Evolutionary conservation across 2,329 filamentous ascomycete species (phyloP).

Genomic region (Pochonia chlamydosporia): DNA sequence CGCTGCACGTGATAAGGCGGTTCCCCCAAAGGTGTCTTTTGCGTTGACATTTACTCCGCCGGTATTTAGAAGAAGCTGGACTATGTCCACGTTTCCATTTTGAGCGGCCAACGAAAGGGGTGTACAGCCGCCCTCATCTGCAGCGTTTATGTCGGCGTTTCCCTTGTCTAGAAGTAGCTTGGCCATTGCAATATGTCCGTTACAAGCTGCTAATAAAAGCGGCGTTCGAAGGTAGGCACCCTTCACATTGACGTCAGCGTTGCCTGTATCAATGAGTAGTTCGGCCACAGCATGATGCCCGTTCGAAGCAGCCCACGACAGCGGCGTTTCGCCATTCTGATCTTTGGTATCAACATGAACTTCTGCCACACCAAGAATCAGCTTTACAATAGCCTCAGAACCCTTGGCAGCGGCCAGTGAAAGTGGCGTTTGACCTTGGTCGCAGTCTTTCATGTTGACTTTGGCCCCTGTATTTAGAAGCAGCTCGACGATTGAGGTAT

Average conservation of each 20-base stretch:
- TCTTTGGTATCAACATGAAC: too few relatives aligned
- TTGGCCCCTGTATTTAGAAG: background rate
- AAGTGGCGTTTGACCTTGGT: too few relatives aligned
- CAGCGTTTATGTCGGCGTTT: background rate
- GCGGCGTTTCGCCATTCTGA: conserved; percentile 3
- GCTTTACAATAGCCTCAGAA: too few relatives aligned
- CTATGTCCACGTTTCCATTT: too few relatives aligned
- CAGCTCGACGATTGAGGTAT: too few relatives aligned
- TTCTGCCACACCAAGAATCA: too few relatives aligned
- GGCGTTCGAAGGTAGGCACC: background rate
- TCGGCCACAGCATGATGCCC: background rate
- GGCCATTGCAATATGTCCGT: background rate
- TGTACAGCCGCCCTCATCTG: too few relatives aligned
- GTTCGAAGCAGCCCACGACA: background rate
- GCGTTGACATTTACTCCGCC: too few relatives aligned
- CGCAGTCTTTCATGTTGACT: too few relatives aligned
- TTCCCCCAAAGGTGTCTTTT: background rate
- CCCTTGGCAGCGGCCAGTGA: too few relatives aligned
- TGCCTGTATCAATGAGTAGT: background rate
- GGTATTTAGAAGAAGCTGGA: too few relatives aligned
- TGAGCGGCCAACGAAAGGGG: too few relatives aligned
- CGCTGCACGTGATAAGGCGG: background rate
- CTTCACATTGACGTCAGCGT: background rate
- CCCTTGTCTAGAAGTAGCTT: conserved; percentile 5
- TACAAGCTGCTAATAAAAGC: background rate